These are phyloP conservation scores for Plectosphaerella cucumerina DNA, from an alignment of 2,329 filamentous ascomycete genomes.

Conservation along the genomic window DNA sequence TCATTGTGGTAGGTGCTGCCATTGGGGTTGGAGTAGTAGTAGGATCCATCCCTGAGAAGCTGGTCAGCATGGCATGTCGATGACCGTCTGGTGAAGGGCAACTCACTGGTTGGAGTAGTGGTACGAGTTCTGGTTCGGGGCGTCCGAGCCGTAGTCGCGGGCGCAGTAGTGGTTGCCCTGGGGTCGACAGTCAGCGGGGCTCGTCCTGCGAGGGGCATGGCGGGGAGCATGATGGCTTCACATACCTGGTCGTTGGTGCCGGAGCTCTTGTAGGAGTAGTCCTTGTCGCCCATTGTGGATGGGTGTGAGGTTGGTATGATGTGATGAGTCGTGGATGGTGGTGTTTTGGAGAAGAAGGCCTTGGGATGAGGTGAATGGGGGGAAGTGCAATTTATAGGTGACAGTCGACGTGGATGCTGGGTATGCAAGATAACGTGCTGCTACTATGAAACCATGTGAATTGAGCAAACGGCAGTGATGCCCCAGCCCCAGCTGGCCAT, in stretches of 20 bases:
- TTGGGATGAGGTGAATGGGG: too few species aligned
- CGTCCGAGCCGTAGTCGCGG: conserved; percentile 56
- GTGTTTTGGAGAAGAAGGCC: too few species aligned
- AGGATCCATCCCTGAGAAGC: conserved; percentile 52
- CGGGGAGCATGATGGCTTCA: not conserved
- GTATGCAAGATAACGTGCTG: too few species aligned
- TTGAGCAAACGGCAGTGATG: too few species aligned
- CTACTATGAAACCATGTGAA: too few species aligned
- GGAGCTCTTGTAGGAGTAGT: conserved; percentile 40
- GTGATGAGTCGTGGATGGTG: not conserved
- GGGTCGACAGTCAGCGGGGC: not conserved
- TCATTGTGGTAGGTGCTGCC: conserved; percentile 66
- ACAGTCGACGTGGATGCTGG: too few species aligned
- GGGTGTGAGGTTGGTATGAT: not conserved
- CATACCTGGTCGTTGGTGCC: conserved; percentile 62
- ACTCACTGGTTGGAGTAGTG: conserved; percentile 63
- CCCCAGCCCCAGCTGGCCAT: too few species aligned
- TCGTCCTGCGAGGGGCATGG: not conserved
- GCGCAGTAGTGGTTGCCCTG: conserved; percentile 67
- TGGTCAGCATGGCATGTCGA: not conserved
- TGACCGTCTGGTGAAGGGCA: not conserved
- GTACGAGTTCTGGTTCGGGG: conserved; percentile 54
- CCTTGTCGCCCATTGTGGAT: conserved; percentile 16
- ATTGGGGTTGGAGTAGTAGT: conserved; percentile 69
- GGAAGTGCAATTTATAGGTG: too few species aligned